These are phyloP conservation scores for Kwoniella sp. DNA, from an alignment of 768 basidiomycete genomes.

Conservation along the genomic window DNA sequence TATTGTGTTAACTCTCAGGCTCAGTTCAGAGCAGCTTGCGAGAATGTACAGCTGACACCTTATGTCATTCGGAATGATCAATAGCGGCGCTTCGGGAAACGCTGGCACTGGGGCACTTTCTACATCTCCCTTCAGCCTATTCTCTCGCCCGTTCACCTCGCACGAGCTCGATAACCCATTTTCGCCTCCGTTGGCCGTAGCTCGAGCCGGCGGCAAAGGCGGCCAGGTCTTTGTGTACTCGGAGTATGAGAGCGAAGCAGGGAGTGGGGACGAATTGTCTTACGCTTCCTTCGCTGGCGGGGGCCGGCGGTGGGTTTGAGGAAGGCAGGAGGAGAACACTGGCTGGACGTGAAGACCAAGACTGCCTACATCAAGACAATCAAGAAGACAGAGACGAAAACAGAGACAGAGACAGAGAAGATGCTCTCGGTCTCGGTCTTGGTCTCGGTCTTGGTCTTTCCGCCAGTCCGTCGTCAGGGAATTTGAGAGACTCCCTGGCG, in stretches of 20 bases:
- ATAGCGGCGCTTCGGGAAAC: slow-evolving; percentile 46
- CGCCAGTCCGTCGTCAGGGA: slow-evolving; percentile 53
- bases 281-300: slow-evolving; percentile 49
- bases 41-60: slow-evolving; percentile 9
- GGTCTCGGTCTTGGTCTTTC: not conserved
- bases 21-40: too few relatives aligned
- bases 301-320: slow-evolving; percentile 57
- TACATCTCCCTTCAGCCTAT: slow-evolving; percentile 12
- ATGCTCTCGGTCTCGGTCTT: not conserved
- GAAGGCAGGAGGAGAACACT: slow-evolving; percentile 55
- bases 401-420: not conserved
- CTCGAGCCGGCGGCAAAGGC: slow-evolving; percentile 47
- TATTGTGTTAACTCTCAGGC: not conserved
- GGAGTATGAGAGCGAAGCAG: slow-evolving; percentile 21
- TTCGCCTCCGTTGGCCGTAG: slow-evolving; percentile 44
- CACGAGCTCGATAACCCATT: slow-evolving; percentile 38
- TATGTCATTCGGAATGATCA: too few relatives aligned
- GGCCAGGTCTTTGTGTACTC: slow-evolving; percentile 50
- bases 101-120: slow-evolving; percentile 41
- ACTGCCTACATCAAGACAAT: slow-evolving; percentile 7
- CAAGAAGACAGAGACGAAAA: not conserved
- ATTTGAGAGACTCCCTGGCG: slow-evolving; percentile 54
- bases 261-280: slow-evolving; percentile 6
- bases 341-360: slow-evolving; percentile 36
- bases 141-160: slow-evolving; percentile 35